Conservation (phyloP, 1,139 yeast species). For the Arxiozyma slooffiae region DNA sequence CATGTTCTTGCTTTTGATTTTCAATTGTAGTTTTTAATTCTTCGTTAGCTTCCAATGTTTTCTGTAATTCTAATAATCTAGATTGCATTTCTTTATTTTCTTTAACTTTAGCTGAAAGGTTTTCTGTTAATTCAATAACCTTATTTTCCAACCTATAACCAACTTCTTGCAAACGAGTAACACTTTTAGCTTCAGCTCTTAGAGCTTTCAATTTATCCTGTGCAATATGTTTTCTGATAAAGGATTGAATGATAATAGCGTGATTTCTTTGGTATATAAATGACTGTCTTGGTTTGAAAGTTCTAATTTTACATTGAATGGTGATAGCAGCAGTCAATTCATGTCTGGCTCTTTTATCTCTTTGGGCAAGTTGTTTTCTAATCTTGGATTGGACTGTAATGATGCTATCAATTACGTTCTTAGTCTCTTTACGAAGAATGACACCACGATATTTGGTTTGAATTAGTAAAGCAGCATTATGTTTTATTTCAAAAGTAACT, state of each 20-base stretch:
- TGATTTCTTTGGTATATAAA: slow-evolving; percentile 33
- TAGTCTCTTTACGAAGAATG: slow-evolving; percentile 42
- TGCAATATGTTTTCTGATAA: slow-evolving; percentile 70
- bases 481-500: slow-evolving; percentile 50
- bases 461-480: slow-evolving; percentile 55
- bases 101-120: slow-evolving; percentile 62
- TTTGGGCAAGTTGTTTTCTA: slow-evolving; percentile 60
- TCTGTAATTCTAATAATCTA: slow-evolving; percentile 52
- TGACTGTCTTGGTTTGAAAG: slow-evolving; percentile 25
- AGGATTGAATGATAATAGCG: slow-evolving; percentile 65
- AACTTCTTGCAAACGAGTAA: slow-evolving; percentile 79
- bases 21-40: slow-evolving; percentile 49
- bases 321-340: slow-evolving; percentile 54
- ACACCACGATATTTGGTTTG: slow-evolving; percentile 72
- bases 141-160: slow-evolving; percentile 89
- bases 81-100: slow-evolving; percentile 66
- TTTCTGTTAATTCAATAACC: slow-evolving; percentile 87
- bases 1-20: slow-evolving; percentile 46
- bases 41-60: slow-evolving; percentile 48
- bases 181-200: slow-evolving; percentile 82
- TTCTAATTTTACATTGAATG: slow-evolving; percentile 46
- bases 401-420: slow-evolving; percentile 42
- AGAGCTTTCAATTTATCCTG: slow-evolving; percentile 50
- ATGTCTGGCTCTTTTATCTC: slow-evolving; percentile 39
- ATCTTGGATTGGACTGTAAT: slow-evolving; percentile 56